phyloP scores from a whole-genome alignment of 129 eudicot species.

The Centrapalus pauciflorus region DNA sequence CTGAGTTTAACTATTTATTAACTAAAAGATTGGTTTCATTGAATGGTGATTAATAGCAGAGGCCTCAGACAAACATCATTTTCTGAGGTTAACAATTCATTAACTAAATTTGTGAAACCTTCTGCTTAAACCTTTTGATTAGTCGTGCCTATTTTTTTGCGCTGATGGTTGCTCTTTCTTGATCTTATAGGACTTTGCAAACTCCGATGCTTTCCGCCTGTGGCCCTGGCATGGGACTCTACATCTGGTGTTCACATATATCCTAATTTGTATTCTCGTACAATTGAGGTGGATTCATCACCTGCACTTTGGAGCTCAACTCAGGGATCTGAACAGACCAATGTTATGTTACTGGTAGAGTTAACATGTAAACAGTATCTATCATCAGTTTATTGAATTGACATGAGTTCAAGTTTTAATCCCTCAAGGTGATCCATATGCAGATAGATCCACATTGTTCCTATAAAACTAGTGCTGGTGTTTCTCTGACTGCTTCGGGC shows the following conservation, averaged over 20 bases:
- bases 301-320: slow-evolving; percentile 89
- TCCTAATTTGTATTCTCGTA: slow-evolving; percentile 75
- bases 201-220: slow-evolving; percentile 95
- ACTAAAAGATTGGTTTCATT: not conserved
- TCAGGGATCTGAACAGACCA: slow-evolving; percentile 69
- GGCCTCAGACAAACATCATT: no score
- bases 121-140: no score
- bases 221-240: slow-evolving; percentile 85
- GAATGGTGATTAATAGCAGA: no score
- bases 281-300: slow-evolving; percentile 79
- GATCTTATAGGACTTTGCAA: slow-evolving; percentile 65
- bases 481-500: slow-evolving; percentile 58
- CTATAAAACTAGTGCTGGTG: slow-evolving; percentile 52
- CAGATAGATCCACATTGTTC: slow-evolving; percentile 99
- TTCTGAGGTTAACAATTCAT: no score
- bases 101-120: no score
- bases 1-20: not conserved
- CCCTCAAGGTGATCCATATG: slow-evolving; percentile 12
- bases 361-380: slow-evolving; percentile 5
- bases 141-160: no score
- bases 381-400: not conserved
- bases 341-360: slow-evolving; percentile 77
- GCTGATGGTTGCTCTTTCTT: slow-evolving; percentile 14
- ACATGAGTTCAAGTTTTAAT: not conserved
- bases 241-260: slow-evolving; percentile 81